phyloP scores from a whole-genome alignment of 2,329 filamentous ascomycete species.

The Ambrosiella beaveri region DNA sequence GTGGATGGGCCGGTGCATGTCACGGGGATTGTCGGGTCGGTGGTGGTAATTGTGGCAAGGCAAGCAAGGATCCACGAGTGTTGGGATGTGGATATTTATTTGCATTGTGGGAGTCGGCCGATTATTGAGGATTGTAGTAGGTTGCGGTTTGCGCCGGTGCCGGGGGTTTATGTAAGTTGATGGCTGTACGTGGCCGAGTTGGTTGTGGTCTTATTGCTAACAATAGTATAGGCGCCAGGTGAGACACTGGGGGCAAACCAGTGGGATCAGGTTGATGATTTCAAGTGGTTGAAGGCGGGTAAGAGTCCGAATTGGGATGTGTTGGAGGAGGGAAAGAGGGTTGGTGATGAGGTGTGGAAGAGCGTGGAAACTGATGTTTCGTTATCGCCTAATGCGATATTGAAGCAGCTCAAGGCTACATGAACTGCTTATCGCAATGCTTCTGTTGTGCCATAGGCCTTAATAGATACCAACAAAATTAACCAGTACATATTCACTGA shows the following conservation, averaged over 20 bases:
- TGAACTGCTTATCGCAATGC: not conserved
- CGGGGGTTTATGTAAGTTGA: slow-evolving; percentile 41
- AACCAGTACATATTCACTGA: no score
- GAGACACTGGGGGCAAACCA: slow-evolving; percentile 35
- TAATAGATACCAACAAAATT: no score
- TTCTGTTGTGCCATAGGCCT: no score
- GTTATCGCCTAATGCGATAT: not conserved
- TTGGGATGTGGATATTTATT: slow-evolving; percentile 62
- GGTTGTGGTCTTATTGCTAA: slow-evolving; percentile 3
- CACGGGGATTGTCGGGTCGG: slow-evolving; percentile 52
- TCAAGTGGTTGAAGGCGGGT: slow-evolving; percentile 85
- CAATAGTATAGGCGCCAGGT: slow-evolving; percentile 1
- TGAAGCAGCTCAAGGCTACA: not conserved
- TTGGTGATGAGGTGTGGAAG: slow-evolving; percentile 50
- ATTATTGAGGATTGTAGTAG: slow-evolving; percentile 81
- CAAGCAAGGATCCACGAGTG: slow-evolving; percentile 91
- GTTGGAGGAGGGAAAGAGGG: slow-evolving; percentile 40
- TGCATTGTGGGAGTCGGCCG: slow-evolving; percentile 65
- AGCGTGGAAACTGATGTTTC: slow-evolving; percentile 40
- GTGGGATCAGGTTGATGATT: slow-evolving; percentile 89
- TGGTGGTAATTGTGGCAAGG: slow-evolving; percentile 63
- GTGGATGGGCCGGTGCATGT: slow-evolving; percentile 71
- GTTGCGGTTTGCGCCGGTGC: slow-evolving; percentile 65
- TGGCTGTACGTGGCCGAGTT: not conserved
- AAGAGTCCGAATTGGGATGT: slow-evolving; percentile 78